phyloP scores from a whole-genome alignment of 805 yeast species.

The Debaryomyces castellii region DNA sequence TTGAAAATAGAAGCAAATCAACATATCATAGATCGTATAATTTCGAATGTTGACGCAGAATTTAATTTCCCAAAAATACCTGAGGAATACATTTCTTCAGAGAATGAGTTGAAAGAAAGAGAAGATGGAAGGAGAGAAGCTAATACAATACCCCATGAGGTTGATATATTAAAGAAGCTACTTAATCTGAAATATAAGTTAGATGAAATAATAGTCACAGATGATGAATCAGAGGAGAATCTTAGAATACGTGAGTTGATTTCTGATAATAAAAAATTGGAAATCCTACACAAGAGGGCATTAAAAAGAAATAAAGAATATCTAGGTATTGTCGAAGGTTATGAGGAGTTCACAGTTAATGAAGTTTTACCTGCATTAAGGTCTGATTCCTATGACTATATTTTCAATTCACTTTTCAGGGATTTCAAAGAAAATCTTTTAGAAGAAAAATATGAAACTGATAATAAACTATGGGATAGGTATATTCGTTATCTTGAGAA shows the following conservation, averaged over 20 bases:
- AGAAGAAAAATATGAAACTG: constrained; percentile 7
- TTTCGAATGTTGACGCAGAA: constrained; percentile 19
- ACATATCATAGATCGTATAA: constrained; percentile 18
- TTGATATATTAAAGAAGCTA: constrained; percentile 10
- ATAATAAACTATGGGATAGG: constrained; percentile 9
- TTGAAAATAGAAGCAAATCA: constrained; percentile 24
- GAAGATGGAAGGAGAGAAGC: not conserved
- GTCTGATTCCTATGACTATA: constrained; percentile 12
- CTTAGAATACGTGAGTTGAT: constrained; percentile 21
- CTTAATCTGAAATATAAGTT: constrained; percentile 28
- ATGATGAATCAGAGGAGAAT: constrained; percentile 10
- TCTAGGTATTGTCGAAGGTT: constrained; percentile 20
- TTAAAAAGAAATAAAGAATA: constrained; percentile 22
- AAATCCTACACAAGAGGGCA: constrained; percentile 16
- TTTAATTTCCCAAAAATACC: constrained; percentile 9
- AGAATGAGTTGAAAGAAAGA: no score
- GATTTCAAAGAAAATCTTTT: constrained; percentile 6
- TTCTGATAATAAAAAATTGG: constrained; percentile 26
- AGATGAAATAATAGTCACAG: constrained; percentile 11
- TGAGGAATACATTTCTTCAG: no score
- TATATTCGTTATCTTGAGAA: constrained; percentile 7
- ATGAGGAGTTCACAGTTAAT: constrained; percentile 27
- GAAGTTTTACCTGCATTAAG: constrained; percentile 30
- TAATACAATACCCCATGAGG: not conserved
- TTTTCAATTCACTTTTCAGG: not conserved